Evolutionary conservation across 106 monocot genomes (phyloP).

Genomic region (Allium sativum): DNA sequence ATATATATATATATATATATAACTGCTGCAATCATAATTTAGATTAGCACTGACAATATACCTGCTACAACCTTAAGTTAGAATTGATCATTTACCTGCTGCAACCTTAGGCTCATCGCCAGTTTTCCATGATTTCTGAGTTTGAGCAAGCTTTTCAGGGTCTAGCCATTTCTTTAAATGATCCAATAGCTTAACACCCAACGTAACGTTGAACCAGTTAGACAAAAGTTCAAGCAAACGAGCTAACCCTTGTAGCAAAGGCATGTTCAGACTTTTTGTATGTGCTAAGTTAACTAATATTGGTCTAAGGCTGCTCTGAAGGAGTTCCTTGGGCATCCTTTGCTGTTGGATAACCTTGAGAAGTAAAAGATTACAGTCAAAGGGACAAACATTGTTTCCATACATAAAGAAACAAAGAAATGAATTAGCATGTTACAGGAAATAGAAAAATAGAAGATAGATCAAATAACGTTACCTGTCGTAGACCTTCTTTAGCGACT

Average conservation of each 20-base stretch:
- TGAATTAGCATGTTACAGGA: background rate
- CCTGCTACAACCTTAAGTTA: background rate
- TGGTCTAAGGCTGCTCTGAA: conserved; percentile 90
- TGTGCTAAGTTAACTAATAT: conserved; percentile 90
- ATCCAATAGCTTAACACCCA: conserved; percentile 88
- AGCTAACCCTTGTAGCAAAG: conserved; percentile 92
- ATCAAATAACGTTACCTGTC: conserved; percentile 46
- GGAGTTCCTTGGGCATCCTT: conserved; percentile 93
- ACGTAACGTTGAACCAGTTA: conserved; percentile 95
- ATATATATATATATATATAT: too few species aligned
- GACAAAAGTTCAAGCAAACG: conserved; percentile 92
- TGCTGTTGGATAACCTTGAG: conserved; percentile 93
- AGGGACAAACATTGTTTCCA: conserved; percentile 1
- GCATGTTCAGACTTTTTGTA: conserved; percentile 92
- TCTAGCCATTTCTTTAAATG: conserved; percentile 98
- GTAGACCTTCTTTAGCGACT: conserved; percentile 97
- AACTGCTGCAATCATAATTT: too few species aligned
- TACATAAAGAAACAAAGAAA: background rate
- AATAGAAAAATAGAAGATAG: background rate
- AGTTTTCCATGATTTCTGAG: conserved; percentile 88
- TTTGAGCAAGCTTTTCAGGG: conserved; percentile 95
- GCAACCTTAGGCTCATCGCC: conserved; percentile 99
- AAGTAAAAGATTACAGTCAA: background rate
- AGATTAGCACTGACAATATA: too few species aligned
- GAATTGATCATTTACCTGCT: conserved; percentile 39